Evolutionary conservation across 2,329 filamentous ascomycete species (phyloP).

Genomic region (Raffaelea arxii): DNA sequence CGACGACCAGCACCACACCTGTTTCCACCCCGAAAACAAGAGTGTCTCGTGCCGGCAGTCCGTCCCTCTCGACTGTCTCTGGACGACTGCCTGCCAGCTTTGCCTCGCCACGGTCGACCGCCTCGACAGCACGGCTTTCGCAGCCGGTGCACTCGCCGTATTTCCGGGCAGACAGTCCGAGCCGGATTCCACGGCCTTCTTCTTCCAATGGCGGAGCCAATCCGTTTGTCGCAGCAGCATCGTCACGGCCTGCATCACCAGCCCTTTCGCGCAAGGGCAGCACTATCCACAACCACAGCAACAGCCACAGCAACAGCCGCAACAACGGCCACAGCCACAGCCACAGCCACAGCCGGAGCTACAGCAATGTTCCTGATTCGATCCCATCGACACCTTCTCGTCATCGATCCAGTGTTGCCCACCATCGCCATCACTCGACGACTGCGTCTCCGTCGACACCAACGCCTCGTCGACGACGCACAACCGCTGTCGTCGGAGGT

Average conservation of each 20-base stretch:
- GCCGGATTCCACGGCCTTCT: constrained; percentile 31
- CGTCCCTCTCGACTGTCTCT: constrained; percentile 25
- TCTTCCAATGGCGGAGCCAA: neutral
- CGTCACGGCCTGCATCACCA: constrained; percentile 4
- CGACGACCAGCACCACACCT: too few relatives aligned
- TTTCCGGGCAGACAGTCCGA: constrained; percentile 16
- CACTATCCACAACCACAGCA: constrained; percentile 7
- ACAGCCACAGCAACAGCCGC: constrained; percentile 16
- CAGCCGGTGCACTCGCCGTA: constrained; percentile 10
- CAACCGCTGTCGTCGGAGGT: constrained; percentile 34
- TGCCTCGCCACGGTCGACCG: constrained; percentile 36
- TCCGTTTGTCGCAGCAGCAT: constrained; percentile 5
- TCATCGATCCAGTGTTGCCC: too few relatives aligned
- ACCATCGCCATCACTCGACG: too few relatives aligned
- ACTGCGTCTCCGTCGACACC: too few relatives aligned
- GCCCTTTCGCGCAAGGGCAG: neutral
- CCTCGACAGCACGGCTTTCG: constrained; percentile 19
- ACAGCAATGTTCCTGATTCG: too few relatives aligned
- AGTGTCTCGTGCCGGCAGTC: constrained; percentile 37
- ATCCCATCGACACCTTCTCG: too few relatives aligned
- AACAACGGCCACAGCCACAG: constrained; percentile 11
- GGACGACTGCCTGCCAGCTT: constrained; percentile 43
- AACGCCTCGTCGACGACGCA: too few relatives aligned
- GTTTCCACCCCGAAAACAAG: too few relatives aligned
- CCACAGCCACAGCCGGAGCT: constrained; percentile 36